phyloP scores from a whole-genome alignment of 345 rosid genomes.

The thale cress (Arabidopsis thaliana) region DNA sequence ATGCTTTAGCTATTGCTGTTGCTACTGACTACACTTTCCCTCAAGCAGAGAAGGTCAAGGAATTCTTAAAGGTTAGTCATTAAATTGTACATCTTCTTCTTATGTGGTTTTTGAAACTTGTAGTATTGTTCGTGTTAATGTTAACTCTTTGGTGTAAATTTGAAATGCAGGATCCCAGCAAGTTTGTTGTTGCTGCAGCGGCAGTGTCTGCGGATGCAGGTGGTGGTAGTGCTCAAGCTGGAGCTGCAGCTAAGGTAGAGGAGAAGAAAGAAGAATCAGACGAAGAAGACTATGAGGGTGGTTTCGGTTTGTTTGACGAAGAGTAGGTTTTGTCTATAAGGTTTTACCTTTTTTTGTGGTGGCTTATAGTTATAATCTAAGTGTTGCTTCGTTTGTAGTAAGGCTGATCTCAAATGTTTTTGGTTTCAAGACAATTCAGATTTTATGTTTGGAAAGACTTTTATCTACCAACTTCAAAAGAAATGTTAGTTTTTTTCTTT shows the following conservation, averaged over 20 bases:
- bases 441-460: conserved; percentile 12
- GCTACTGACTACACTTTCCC: conserved; percentile 76
- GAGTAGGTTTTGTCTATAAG: conserved; percentile 18
- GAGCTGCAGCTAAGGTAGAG: conserved; percentile 50
- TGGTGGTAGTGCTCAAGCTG: no score
- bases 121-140: not conserved
- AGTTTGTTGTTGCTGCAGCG: conserved; percentile 64
- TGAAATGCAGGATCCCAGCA: conserved; percentile 70
- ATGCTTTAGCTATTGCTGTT: conserved; percentile 69
- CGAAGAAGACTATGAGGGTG: conserved; percentile 69
- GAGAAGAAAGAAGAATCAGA: conserved; percentile 86
- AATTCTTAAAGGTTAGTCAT: conserved; percentile 65
- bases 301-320: conserved; percentile 71
- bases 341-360: not conserved
- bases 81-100: not conserved
- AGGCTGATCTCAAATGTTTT: not conserved
- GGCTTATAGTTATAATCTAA: no score
- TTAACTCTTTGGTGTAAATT: not conserved
- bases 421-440: not conserved
- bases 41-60: conserved; percentile 86
- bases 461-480: not conserved
- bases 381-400: not conserved
- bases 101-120: not conserved
- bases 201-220: conserved; percentile 47
- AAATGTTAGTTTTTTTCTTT: not conserved